A percentile compares a stretch with the other conserved stretches of the same genome.
Conservation (phyloP, 2,329 filamentous ascomycete genomes). For the Pseudopyricularia cyperi region DNA sequence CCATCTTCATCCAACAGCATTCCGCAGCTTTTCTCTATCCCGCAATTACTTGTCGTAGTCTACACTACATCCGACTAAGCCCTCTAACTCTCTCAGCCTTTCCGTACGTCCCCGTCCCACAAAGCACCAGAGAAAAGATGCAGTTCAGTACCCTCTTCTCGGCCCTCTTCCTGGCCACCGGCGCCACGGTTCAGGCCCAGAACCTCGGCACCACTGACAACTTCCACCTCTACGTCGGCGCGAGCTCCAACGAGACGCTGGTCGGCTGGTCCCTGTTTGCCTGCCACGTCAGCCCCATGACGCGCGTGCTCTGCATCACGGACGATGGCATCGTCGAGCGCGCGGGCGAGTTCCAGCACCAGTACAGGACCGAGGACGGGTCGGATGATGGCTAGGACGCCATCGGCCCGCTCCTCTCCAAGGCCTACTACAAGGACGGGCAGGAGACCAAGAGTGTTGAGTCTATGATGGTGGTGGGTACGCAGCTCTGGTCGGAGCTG, state of each 20-base stretch:
- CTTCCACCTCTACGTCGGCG: conserved; percentile 19
- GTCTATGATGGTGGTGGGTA: conserved; percentile 12
- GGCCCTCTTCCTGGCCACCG: background rate
- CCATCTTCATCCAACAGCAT: background rate
- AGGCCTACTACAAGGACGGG: conserved; percentile 11
- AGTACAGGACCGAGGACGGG: conserved; percentile 10
- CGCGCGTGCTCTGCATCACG: conserved; percentile 18
- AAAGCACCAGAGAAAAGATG: background rate
- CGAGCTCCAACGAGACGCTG: conserved; percentile 12
- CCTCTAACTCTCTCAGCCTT: background rate
- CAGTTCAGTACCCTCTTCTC: background rate
- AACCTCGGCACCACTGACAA: conserved; percentile 15
- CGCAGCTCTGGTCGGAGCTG: conserved; percentile 15
- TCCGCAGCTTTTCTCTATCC: background rate
- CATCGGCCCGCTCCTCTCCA: conserved; percentile 17
- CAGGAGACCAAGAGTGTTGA: conserved; percentile 5
- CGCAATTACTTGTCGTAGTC: background rate
- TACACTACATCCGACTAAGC: background rate
- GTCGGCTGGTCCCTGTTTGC: conserved; percentile 18
- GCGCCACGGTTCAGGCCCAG: background rate
- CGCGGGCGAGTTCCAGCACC: conserved; percentile 21
- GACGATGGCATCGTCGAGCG: conserved; percentile 21
- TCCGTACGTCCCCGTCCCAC: too few relatives aligned
- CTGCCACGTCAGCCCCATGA: conserved; percentile 21
- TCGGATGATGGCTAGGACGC: conserved; percentile 7